These are phyloP conservation scores for Ceratobasidium sp. DNA, from an alignment of 1,284 basidiomycete genomes.

Conservation along the genomic window DNA sequence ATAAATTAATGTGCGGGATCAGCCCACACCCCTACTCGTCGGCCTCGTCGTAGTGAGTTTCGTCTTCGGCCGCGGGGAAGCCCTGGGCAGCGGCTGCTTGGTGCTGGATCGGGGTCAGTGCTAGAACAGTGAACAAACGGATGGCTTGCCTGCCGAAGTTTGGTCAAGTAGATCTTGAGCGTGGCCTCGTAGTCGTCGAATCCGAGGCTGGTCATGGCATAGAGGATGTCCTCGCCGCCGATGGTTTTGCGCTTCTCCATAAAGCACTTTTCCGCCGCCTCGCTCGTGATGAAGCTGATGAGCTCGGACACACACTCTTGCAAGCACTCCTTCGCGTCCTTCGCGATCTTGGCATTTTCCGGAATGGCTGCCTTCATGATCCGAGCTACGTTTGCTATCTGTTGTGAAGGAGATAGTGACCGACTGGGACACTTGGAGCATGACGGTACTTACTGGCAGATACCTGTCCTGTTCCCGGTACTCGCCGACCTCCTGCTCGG, in stretches of 20 bases:
- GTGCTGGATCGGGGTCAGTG: not conserved
- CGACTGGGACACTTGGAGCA: not conserved
- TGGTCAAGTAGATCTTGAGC: constrained; percentile 87
- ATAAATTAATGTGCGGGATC: constrained; percentile 23
- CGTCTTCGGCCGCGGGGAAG: constrained; percentile 5
- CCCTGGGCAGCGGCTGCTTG: constrained; percentile 26
- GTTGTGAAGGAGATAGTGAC: not conserved
- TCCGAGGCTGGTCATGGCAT: constrained; percentile 86
- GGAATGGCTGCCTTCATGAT: constrained; percentile 95
- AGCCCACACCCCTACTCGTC: not conserved
- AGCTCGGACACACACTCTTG: constrained; percentile 97
- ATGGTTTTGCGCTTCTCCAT: constrained; percentile 88
- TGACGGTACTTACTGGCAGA: constrained; percentile 71
- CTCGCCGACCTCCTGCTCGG: constrained; percentile 89
- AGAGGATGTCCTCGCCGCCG: constrained; percentile 89
- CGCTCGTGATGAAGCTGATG: constrained; percentile 92
- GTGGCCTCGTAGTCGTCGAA: constrained; percentile 96
- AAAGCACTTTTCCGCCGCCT: constrained; percentile 87
- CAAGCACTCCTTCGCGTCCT: constrained; percentile 95
- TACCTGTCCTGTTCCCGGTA: constrained; percentile 92
- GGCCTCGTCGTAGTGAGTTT: constrained; percentile 11
- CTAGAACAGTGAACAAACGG: not conserved
- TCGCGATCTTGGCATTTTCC: constrained; percentile 92
- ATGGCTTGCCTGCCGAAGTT: constrained; percentile 80
- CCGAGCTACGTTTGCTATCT: constrained; percentile 95